Evolutionary conservation across 345 rosid genomes (phyloP), one percentile per base, ranked within the genome.

Genomic region (Salix exigua): DNA sequence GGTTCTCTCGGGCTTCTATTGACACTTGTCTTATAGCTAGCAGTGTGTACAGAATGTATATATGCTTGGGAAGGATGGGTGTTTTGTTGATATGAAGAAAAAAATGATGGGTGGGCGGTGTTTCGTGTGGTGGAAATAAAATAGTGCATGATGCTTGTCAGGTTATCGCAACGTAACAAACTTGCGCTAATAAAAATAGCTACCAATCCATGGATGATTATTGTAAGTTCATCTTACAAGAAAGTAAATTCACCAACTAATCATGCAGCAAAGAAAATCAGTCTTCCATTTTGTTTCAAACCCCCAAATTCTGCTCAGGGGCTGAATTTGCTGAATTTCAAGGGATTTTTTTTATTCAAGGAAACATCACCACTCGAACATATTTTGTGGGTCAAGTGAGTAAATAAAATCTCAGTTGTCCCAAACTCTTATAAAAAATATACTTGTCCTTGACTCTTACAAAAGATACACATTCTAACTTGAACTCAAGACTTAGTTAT

Each of bases 311-410:
- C 63, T 23, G 62, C 14, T 28, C 28, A 14, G 0, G 26, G 62
- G 23, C 62, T 58, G 25, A 58, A 31, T 31, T 31, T 31, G 31
- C 33, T 4, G 33, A 4, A 31, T 31, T 31, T 4, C 33, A 31
- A 4, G 0, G 33, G 33, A 31, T 31, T 31, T 31, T 31, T 31
- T 31, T 31, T 31, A 31, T 31, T 31, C 1, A 0, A 31, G 33
- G 33, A 31, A 31, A 31, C 33, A 4, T 31, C 33, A 31, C 33
- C 5, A 31, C 33, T 31, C 33, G 0, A 31, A 0, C 0, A 0
- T 31, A 31, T 31, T 31, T 31, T 31, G 0, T 4, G 0, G 0
- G 33, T 31, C 5, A 31, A 1, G 0, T 4, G 0, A 31, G 5
- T 31, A 31, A 31, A 31, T 31, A 31, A 31, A 31, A 31, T 31